A percentile compares a stretch with the other conserved stretches of the same genome.
phyloP scores from a whole-genome alignment of 2,329 filamentous ascomycete genomes.

The Penicillium brevicompactum region DNA sequence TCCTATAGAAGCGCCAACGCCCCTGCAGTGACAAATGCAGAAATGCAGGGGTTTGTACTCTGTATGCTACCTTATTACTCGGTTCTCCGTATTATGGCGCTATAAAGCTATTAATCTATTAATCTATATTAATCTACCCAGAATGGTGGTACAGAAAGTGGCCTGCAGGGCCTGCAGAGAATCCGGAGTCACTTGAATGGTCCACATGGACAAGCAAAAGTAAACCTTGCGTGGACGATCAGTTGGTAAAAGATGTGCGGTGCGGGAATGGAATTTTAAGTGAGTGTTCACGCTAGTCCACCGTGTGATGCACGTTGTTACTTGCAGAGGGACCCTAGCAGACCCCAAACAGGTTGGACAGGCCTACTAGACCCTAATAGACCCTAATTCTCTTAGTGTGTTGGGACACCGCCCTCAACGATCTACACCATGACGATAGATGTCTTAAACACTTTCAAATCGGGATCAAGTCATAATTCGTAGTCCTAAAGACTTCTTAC shows the following conservation, averaged over 20 bases:
- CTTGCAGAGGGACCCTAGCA: background rate
- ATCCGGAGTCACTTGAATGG: background rate
- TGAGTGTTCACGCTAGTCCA: background rate
- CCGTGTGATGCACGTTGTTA: background rate
- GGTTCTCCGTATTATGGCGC: background rate
- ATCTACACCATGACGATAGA: background rate
- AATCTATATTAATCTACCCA: background rate
- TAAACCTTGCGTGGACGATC: background rate
- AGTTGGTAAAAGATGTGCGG: background rate
- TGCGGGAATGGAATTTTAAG: background rate
- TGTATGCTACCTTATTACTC: background rate
- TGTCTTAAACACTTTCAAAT: background rate
- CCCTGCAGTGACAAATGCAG: constrained; percentile 14
- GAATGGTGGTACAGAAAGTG: background rate
- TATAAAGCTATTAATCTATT: background rate
- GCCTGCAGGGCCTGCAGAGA: too few relatives aligned
- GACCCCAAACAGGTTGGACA: too few relatives aligned
- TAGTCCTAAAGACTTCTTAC: background rate
- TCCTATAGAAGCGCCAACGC: constrained; percentile 2
- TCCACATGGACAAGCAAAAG: background rate
- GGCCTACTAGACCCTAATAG: background rate
- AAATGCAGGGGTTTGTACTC: constrained; percentile 16
- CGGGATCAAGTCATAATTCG: background rate
- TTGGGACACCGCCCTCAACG: constrained; percentile 6
- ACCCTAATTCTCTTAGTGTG: background rate